These are phyloP conservation scores for Penicillium sclerotiorum DNA, from an alignment of 2,329 filamentous ascomycete genomes.

Conservation along the genomic window DNA sequence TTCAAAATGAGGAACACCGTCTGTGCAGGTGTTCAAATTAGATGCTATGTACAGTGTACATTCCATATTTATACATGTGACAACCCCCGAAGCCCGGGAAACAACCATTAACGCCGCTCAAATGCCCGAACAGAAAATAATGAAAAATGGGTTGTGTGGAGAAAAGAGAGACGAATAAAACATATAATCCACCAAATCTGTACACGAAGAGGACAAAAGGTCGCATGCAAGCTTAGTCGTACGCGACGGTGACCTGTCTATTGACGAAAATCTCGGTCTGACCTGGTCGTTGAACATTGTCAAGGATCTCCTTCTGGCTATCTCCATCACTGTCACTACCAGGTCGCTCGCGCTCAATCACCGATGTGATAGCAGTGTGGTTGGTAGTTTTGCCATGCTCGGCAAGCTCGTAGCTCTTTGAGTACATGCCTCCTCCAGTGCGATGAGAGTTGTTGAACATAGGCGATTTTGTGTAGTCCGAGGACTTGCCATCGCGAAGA, in stretches of 20 bases:
- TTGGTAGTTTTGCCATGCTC: slow-evolving; percentile 12
- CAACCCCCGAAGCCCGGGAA: too few species aligned
- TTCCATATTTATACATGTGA: too few species aligned
- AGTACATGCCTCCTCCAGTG: slow-evolving; percentile 9
- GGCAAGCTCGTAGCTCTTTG: slow-evolving; percentile 20
- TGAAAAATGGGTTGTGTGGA: too few species aligned
- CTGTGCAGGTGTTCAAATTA: too few species aligned
- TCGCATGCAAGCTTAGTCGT: too few species aligned
- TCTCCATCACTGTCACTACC: slow-evolving; percentile 22
- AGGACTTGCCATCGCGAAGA: slow-evolving; percentile 21
- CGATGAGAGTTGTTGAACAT: slow-evolving; percentile 7
- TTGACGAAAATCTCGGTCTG: slow-evolving; percentile 22
- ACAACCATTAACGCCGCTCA: too few species aligned
- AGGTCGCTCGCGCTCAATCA: not conserved
- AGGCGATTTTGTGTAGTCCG: slow-evolving; percentile 11
- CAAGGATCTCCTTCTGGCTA: slow-evolving; percentile 26
- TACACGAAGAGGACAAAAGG: too few species aligned
- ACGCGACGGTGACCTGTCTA: slow-evolving; percentile 21
- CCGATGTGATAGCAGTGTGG: not conserved
- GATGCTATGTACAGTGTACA: too few species aligned
- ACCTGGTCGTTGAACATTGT: slow-evolving; percentile 13
- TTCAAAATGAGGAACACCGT: too few species aligned
- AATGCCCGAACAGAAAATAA: too few species aligned
- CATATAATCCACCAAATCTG: too few species aligned
- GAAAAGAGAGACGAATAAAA: too few species aligned